A percentile compares a stretch with the other conserved stretches of the same genome.
phyloP scores from a whole-genome alignment of 345 rosid genomes.

The Barbarea vulgaris region DNA sequence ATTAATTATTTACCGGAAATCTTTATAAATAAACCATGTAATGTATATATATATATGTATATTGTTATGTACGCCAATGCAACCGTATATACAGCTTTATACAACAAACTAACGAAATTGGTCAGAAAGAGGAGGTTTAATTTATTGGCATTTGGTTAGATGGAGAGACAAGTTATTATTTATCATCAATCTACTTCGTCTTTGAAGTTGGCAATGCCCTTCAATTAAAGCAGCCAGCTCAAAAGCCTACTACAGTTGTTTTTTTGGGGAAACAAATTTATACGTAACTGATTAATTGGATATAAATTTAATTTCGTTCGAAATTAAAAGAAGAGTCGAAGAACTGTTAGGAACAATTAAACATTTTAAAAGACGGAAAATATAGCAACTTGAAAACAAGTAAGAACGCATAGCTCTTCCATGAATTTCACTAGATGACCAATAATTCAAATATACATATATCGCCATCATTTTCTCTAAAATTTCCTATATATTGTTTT shows the following conservation, averaged over 20 bases:
- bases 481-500: not conserved
- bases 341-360: not conserved
- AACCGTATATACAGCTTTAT: not conserved
- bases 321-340: not conserved
- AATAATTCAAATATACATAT: not conserved
- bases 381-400: not conserved
- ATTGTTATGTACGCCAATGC: not conserved
- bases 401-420: not conserved
- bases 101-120: not conserved
- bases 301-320: not conserved
- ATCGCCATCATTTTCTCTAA: not conserved
- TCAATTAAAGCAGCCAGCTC: slow-evolving; percentile 21
- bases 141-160: slow-evolving; percentile 18
- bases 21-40: not conserved
- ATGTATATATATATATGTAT: not conserved
- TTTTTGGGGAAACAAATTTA: not conserved
- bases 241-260: not conserved
- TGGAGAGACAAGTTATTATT: not conserved
- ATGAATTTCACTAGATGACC: not conserved
- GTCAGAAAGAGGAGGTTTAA: not conserved
- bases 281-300: not conserved
- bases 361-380: not conserved
- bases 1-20: not conserved
- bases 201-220: slow-evolving; percentile 24
- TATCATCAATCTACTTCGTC: not conserved